A percentile compares a stretch with the other conserved stretches of the same genome.
phyloP scores from a whole-genome alignment of 225 moss, liverwort and hornwort species.

The Asterella californica region DNA sequence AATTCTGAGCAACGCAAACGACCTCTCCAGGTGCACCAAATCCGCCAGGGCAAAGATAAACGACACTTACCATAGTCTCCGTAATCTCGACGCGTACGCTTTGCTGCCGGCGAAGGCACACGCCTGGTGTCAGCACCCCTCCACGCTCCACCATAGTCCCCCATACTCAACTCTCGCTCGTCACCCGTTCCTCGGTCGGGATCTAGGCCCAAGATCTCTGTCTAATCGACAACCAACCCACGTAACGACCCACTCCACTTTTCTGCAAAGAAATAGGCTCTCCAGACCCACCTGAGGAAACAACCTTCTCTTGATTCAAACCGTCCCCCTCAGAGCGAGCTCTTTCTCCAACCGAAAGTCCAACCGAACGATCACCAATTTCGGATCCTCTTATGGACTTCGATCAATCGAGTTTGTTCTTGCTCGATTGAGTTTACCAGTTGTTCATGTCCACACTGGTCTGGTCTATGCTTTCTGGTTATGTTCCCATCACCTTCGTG shows the following conservation, averaged over 20 bases:
- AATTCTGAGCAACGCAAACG: background rate
- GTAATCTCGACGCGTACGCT: conserved; percentile 94
- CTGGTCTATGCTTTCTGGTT: background rate
- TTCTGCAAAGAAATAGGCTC: conserved; percentile 15
- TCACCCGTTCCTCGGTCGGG: background rate
- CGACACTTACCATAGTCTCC: conserved; percentile 62
- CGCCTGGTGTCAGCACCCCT: conserved; percentile 74
- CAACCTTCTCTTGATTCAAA: conserved; percentile 10
- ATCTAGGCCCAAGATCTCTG: background rate
- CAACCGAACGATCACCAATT: conserved; percentile 11
- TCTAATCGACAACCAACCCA: background rate
- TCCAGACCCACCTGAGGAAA: background rate
- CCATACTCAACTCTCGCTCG: conserved; percentile 36
- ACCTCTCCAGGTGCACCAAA: conserved; percentile 11
- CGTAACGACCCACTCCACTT: conserved; percentile 3
- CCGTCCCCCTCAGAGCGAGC: background rate
- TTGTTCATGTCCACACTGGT: background rate
- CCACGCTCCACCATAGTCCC: conserved; percentile 74
- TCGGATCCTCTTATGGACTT: background rate
- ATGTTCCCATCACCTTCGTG: background rate
- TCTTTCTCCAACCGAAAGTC: conserved; percentile 13
- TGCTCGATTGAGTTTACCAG: background rate
- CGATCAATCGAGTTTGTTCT: background rate
- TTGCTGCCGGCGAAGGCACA: conserved; percentile 85
- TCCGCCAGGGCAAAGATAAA: conserved; percentile 13